A percentile compares a stretch with the other conserved stretches of the same genome.
These are phyloP conservation scores for Coemansia sp. DNA, from an alignment of 192 early-diverging fungal species.

Conservation along the genomic window DNA sequence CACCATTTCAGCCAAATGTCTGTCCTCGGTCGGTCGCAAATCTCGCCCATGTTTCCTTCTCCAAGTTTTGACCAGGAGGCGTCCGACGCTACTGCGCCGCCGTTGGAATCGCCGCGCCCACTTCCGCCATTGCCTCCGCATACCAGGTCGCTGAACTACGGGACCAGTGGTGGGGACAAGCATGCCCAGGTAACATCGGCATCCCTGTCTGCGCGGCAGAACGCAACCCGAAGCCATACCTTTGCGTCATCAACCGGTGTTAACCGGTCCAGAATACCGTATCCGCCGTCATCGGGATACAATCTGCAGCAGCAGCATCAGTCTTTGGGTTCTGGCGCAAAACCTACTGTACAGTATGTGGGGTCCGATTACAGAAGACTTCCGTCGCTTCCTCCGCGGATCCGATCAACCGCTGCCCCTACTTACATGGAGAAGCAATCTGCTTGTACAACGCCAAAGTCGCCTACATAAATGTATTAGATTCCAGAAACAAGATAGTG, in stretches of 20 bases:
- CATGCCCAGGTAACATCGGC: neutral
- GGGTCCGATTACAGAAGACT: conserved; percentile 39
- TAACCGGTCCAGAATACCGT: conserved; percentile 18
- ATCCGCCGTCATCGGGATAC: conserved; percentile 27
- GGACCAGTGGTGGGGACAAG: conserved; percentile 10
- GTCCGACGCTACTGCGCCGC: too few relatives aligned
- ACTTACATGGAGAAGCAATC: conserved; percentile 32
- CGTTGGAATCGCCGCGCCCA: conserved; percentile 19
- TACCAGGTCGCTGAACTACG: conserved; percentile 26
- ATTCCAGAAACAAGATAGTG: neutral
- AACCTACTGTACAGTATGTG: neutral
- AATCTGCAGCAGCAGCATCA: conserved; percentile 38
- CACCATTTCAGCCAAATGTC: conserved; percentile 36
- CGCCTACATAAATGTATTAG: conserved; percentile 4
- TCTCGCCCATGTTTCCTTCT: conserved; percentile 20
- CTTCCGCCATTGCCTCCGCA: conserved; percentile 26
- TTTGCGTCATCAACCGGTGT: conserved; percentile 2
- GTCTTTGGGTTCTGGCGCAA: neutral
- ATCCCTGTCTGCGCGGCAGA: neutral
- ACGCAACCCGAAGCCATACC: neutral
- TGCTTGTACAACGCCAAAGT: conserved; percentile 6
- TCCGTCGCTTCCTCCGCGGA: conserved; percentile 40
- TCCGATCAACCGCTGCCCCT: conserved; percentile 40
- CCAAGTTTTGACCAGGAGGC: conserved; percentile 15
- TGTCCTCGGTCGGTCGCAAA: conserved; percentile 12